Evolutionary conservation across 805 yeast species (phyloP).

Genomic region (Sporopachydermia lactativora): DNA sequence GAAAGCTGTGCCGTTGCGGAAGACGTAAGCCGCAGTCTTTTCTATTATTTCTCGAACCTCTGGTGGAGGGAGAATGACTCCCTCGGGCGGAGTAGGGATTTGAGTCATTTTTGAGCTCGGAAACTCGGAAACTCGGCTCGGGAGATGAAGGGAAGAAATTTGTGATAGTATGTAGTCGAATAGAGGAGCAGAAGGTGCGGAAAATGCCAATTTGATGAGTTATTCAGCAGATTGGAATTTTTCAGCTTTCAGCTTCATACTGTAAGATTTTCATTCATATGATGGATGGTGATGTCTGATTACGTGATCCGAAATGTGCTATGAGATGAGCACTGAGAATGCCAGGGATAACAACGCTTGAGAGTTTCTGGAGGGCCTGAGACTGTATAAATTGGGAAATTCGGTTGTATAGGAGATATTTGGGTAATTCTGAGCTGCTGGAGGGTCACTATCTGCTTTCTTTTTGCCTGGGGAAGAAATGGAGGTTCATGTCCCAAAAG

Average conservation of each 20-base stretch:
- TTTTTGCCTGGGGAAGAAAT: no score
- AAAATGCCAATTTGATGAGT: constrained; percentile 12
- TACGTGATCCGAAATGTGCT: no score
- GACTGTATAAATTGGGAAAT: no score
- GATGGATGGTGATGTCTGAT: no score
- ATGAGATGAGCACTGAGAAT: no score
- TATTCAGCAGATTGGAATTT: constrained; percentile 1
- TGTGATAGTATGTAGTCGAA: background rate
- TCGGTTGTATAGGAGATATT: no score
- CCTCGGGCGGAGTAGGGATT: constrained; percentile 22
- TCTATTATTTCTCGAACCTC: constrained; percentile 38
- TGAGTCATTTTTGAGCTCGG: constrained; percentile 4
- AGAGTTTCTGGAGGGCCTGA: no score
- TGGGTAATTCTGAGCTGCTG: no score
- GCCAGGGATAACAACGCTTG: no score
- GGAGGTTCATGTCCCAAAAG: no score
- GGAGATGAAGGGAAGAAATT: background rate
- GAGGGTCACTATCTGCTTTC: no score
- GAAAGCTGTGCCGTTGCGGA: constrained; percentile 51
- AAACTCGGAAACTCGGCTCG: no score
- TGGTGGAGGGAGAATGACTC: constrained; percentile 39
- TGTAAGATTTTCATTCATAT: background rate
- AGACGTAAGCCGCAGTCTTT: constrained; percentile 60
- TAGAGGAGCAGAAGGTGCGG: constrained; percentile 13
- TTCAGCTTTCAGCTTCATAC: constrained; percentile 7